These are phyloP conservation scores for Penicillium hesseltinei DNA, from an alignment of 2,329 filamentous ascomycete species.

Conservation along the genomic window DNA sequence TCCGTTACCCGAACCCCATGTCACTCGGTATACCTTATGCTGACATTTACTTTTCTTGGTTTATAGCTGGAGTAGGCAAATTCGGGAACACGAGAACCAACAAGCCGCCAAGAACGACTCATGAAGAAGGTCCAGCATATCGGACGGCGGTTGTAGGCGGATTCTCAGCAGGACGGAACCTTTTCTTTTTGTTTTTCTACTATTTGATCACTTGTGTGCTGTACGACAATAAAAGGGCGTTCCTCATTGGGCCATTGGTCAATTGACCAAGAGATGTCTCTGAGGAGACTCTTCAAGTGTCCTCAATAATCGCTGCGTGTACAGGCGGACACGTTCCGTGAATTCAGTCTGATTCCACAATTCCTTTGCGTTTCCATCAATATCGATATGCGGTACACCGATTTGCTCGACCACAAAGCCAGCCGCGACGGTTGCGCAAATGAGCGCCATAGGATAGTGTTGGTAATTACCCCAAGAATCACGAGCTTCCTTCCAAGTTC, in stretches of 20 bases:
- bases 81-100: conserved; percentile 63
- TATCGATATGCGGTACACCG: conserved; percentile 63
- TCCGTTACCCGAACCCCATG: conserved; percentile 49
- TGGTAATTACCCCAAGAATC: conserved; percentile 49
- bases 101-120: conserved; percentile 46
- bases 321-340: conserved; percentile 45
- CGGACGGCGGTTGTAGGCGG: conserved; percentile 24
- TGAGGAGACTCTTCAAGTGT: conserved; percentile 40
- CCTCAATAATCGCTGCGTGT: conserved; percentile 43
- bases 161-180: conserved; percentile 26
- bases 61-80: conserved; percentile 68
- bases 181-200: conserved; percentile 29
- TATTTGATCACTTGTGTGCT: conserved; percentile 37
- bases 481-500: conserved; percentile 48
- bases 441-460: conserved; percentile 63
- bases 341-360: conserved; percentile 48
- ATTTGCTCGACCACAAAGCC: conserved; percentile 95
- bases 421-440: conserved; percentile 78
- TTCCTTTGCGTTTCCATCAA: conserved; percentile 34
- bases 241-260: conserved; percentile 33
- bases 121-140: conserved; percentile 25
- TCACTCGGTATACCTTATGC: conserved; percentile 8
- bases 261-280: conserved; percentile 38
- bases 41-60: conserved; percentile 17
- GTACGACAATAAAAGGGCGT: conserved; percentile 41